Percentiles rank a stretch among this genome's conserved stretches.
Conservation (phyloP, 306 rosid genomes). For the Cicer pinnatifidum region DNA sequence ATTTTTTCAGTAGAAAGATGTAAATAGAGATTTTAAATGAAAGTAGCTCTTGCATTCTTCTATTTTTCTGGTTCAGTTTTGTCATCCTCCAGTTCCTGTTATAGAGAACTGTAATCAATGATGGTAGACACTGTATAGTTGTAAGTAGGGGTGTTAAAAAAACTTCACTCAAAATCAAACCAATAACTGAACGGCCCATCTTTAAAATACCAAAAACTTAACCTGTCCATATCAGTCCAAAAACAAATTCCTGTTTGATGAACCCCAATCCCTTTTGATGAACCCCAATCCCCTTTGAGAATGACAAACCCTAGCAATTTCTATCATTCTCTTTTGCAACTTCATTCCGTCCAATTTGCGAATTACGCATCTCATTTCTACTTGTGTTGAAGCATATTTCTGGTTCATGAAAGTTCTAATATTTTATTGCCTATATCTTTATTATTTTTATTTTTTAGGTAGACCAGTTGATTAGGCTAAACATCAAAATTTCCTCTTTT, state of each 20-base stretch:
- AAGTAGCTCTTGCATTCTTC: conserved; percentile 29
- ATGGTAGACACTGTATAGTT: not conserved
- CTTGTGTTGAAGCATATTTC: not conserved
- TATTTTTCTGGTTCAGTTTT: conserved; percentile 35
- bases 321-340: not conserved
- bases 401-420: not conserved
- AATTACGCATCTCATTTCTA: not conserved
- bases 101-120: conserved; percentile 18
- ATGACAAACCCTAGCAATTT: not conserved
- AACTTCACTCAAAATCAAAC: not conserved
- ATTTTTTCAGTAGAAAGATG: conserved; percentile 33
- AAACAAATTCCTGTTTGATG: not conserved
- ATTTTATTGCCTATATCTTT: not conserved
- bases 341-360: too few relatives aligned
- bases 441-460: too few relatives aligned
- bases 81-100: conserved; percentile 13
- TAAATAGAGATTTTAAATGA: conserved; percentile 32
- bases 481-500: too few relatives aligned
- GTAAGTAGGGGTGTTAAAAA: not conserved
- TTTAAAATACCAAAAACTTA: not conserved
- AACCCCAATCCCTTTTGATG: not conserved
- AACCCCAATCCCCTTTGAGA: too few relatives aligned
- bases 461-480: too few relatives aligned
- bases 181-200: too few relatives aligned
- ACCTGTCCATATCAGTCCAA: not conserved